Evolutionary conservation across 495 filamentous ascomycete species (phyloP).

Genomic region (Ramalina peruviana): DNA sequence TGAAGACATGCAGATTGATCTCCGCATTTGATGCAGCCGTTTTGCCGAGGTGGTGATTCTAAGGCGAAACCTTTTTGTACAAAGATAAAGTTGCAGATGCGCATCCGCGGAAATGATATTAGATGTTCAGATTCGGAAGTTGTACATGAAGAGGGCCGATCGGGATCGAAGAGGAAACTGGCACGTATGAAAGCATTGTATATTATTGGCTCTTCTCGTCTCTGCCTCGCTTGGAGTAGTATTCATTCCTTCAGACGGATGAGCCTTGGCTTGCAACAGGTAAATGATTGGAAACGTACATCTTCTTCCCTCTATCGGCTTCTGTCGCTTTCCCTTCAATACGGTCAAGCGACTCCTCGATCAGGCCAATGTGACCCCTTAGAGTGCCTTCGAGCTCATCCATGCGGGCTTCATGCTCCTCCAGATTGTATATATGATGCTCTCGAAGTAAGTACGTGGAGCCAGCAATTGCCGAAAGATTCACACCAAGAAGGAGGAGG

Average conservation of each 20-base stretch:
- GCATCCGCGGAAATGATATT: too few species aligned
- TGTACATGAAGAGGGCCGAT: too few species aligned
- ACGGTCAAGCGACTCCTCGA: slow-evolving; percentile 30
- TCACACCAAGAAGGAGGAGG: slow-evolving; percentile 15
- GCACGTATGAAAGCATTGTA: not conserved
- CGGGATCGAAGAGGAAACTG: too few species aligned
- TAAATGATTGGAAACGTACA: not conserved
- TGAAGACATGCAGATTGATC: not conserved
- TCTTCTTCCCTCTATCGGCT: slow-evolving; percentile 17
- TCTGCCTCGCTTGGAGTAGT: slow-evolving; percentile 16
- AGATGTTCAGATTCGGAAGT: too few species aligned
- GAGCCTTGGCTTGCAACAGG: not conserved
- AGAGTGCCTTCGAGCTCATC: slow-evolving; percentile 34
- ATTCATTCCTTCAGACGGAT: slow-evolving; percentile 10
- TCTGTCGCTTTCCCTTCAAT: slow-evolving; percentile 20
- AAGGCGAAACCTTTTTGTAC: too few species aligned
- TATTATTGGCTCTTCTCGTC: slow-evolving; percentile 10
- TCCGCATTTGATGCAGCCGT: not conserved
- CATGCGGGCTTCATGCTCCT: slow-evolving; percentile 32
- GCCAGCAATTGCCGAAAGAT: slow-evolving; percentile 22
- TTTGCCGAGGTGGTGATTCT: not conserved
- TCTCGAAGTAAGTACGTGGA: slow-evolving; percentile 22
- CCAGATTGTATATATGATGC: slow-evolving; percentile 28
- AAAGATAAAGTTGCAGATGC: too few species aligned
- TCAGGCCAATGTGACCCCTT: slow-evolving; percentile 31